A percentile compares a stretch with the other conserved stretches of the same genome.
These are phyloP conservation scores for Moricandia moricandioides DNA, from an alignment of 345 rosid species.

Conservation along the genomic window DNA sequence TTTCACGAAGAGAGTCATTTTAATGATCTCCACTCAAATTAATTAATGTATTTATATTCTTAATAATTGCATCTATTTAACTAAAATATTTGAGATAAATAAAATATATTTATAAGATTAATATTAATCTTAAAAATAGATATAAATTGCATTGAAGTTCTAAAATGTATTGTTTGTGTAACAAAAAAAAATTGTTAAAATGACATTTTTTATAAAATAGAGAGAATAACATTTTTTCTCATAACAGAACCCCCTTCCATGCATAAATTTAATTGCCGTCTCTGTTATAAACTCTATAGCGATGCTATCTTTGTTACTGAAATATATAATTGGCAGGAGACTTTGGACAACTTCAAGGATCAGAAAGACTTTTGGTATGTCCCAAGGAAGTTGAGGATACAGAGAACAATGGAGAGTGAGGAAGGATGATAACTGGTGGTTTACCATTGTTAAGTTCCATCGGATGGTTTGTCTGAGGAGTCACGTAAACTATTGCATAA, in stretches of 20 bases:
- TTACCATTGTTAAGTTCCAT: constrained; percentile 74
- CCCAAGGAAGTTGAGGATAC: constrained; percentile 50
- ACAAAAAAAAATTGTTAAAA: too few species aligned
- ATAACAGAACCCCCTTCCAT: neutral
- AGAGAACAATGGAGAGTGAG: constrained; percentile 44
- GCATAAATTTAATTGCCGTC: neutral
- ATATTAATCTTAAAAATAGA: too few species aligned
- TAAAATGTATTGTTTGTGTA: too few species aligned
- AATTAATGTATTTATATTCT: too few species aligned
- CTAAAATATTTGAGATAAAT: too few species aligned
- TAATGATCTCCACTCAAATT: too few species aligned
- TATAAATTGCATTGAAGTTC: too few species aligned
- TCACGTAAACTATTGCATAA: constrained; percentile 56
- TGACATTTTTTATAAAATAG: too few species aligned
- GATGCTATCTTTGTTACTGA: neutral
- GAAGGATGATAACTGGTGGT: constrained; percentile 84
- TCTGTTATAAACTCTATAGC: neutral
- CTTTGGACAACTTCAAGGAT: constrained; percentile 64
- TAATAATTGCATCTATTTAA: too few species aligned
- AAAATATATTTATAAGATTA: too few species aligned
- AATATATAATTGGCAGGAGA: constrained; percentile 50
- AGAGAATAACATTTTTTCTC: neutral
- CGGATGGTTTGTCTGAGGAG: constrained; percentile 58
- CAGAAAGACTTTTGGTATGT: constrained; percentile 86
- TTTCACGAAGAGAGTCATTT: too few species aligned